These are phyloP conservation scores for Moelleriella libera DNA, from an alignment of 2,329 filamentous ascomycete genomes.

Conservation along the genomic window DNA sequence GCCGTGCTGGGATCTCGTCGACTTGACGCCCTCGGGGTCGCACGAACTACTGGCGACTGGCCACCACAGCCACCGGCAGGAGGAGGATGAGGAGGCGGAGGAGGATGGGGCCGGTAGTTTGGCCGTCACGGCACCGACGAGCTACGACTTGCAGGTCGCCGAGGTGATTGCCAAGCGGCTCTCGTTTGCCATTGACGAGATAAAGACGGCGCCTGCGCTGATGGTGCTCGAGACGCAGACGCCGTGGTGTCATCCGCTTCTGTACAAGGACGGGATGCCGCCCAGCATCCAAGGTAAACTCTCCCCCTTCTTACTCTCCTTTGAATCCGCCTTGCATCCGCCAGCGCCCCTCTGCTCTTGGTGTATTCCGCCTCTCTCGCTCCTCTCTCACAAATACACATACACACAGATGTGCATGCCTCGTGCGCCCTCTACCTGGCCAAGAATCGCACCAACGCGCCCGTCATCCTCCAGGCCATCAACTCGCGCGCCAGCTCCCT, in stretches of 20 bases:
- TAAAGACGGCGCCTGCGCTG: constrained; percentile 30
- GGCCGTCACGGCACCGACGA: constrained; percentile 10
- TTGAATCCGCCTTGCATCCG: background rate
- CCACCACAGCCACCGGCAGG: too few species aligned
- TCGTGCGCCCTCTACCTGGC: constrained; percentile 37
- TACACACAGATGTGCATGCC: constrained; percentile 31
- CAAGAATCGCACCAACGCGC: constrained; percentile 31
- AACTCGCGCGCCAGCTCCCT: constrained; percentile 29
- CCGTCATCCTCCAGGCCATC: constrained; percentile 33
- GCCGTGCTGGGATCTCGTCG: too few species aligned
- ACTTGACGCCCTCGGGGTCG: too few species aligned
- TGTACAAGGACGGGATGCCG: constrained; percentile 39
- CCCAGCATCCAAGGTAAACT: constrained; percentile 29
- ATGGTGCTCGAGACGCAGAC: constrained; percentile 35
- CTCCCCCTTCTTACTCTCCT: background rate
- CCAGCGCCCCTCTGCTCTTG: too few species aligned
- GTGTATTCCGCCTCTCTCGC: too few species aligned
- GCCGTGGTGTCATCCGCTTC: constrained; percentile 36
- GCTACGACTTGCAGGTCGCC: constrained; percentile 8
- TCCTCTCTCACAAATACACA: too few species aligned
- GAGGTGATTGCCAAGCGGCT: constrained; percentile 18
- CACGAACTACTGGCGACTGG: too few species aligned
- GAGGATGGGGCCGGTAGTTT: background rate
- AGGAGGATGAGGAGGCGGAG: too few species aligned
- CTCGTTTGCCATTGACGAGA: constrained; percentile 31